These are phyloP conservation scores for Amanita inopinata DNA, from an alignment of 768 basidiomycete genomes.

Conservation along the genomic window DNA sequence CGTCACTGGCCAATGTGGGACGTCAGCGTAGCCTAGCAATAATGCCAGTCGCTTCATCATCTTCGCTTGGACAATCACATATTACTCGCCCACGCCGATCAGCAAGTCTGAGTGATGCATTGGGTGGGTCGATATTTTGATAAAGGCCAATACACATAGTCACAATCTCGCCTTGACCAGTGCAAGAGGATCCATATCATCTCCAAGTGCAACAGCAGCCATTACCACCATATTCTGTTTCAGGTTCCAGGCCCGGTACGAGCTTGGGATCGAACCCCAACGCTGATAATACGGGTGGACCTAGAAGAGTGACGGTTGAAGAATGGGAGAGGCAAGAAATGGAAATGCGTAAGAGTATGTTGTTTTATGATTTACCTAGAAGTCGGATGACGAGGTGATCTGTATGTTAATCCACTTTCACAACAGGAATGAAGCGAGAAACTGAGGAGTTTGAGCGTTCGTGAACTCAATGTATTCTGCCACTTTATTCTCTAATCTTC, in stretches of 20 bases:
- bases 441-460: constrained; percentile 33
- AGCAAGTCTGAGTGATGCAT: constrained; percentile 67
- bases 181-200: constrained; percentile 27
- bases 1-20: constrained; percentile 14
- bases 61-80: constrained; percentile 28
- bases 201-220: constrained; percentile 27
- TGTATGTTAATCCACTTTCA: background rate
- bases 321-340: constrained; percentile 29
- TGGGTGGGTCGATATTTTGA: constrained; percentile 23
- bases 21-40: constrained; percentile 12
- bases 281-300: constrained; percentile 21
- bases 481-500: constrained; percentile 10
- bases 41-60: constrained; percentile 16
- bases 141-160: constrained; percentile 3
- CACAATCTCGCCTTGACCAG: constrained; percentile 15
- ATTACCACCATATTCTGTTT: constrained; percentile 16
- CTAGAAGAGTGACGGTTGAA: constrained; percentile 27
- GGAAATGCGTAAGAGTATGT: constrained; percentile 38
- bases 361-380: constrained; percentile 5
- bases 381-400: background rate
- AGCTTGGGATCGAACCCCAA: constrained; percentile 22
- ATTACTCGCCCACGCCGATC: constrained; percentile 58
- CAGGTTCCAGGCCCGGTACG: constrained; percentile 25
- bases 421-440: constrained; percentile 27
- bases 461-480: constrained; percentile 13